Conservation (phyloP, 257 asterid species). For the Ophiorrhiza pumila region DNA sequence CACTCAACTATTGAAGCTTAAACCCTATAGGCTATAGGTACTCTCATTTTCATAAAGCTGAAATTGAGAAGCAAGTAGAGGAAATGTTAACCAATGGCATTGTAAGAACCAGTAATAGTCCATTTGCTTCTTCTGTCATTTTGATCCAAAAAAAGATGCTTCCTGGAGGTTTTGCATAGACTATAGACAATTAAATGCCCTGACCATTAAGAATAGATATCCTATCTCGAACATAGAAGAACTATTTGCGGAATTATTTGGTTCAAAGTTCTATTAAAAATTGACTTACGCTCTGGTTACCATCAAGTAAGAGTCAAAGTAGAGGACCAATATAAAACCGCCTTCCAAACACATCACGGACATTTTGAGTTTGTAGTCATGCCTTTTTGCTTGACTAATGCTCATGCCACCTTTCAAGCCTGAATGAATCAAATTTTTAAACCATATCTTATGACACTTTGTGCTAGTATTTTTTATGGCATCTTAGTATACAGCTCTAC, state of each 20-base stretch:
- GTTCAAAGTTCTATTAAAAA: too few species aligned
- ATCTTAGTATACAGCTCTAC: neutral
- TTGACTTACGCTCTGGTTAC: neutral
- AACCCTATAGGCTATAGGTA: slow-evolving; percentile 11
- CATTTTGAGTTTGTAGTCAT: neutral
- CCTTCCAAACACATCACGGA: neutral
- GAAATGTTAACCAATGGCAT: neutral
- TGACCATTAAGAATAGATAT: slow-evolving; percentile 2
- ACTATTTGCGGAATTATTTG: neutral
- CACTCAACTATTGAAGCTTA: neutral
- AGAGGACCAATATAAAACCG: neutral
- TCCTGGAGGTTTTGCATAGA: slow-evolving; percentile 7
- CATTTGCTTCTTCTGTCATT: neutral
- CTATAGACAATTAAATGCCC: neutral
- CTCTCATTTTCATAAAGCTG: neutral
- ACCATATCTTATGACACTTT: neutral
- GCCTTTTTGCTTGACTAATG: too few species aligned
- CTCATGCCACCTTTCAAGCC: neutral
- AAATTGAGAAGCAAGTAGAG: neutral
- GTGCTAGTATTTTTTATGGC: neutral
- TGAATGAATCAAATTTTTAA: neutral
- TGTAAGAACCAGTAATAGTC: neutral
- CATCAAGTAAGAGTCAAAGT: neutral
- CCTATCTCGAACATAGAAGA: slow-evolving; percentile 5
- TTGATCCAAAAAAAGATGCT: slow-evolving; percentile 1